These are phyloP conservation scores for Elsinoe ampelina DNA, from an alignment of 2,329 filamentous ascomycete genomes.

Conservation along the genomic window DNA sequence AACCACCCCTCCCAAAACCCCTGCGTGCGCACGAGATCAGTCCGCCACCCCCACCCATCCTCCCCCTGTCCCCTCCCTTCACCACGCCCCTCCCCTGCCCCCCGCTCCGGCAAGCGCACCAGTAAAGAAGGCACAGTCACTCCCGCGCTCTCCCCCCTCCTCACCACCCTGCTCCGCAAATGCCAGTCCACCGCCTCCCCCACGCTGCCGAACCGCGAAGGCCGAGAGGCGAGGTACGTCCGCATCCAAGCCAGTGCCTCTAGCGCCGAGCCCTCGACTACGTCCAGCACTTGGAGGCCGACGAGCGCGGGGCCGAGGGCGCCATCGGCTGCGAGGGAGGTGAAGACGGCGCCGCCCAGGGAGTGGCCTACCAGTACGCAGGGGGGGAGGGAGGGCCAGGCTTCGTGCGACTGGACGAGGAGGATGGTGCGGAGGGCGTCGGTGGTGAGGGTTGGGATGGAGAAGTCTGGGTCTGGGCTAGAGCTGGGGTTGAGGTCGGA, in stretches of 20 bases:
- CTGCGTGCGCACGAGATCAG: slow-evolving; percentile 72
- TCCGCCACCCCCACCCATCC: slow-evolving; percentile 55
- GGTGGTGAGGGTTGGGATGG: slow-evolving; percentile 58
- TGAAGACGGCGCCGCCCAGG: slow-evolving; percentile 83
- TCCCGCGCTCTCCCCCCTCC: slow-evolving; percentile 72
- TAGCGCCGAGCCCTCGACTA: slow-evolving; percentile 90
- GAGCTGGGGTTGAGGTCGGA: too few relatives aligned
- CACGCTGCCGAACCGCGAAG: slow-evolving; percentile 65
- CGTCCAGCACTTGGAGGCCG: slow-evolving; percentile 84
- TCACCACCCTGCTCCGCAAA: slow-evolving; percentile 74
- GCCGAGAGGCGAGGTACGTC: slow-evolving; percentile 74
- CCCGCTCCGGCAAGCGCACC: slow-evolving; percentile 20
- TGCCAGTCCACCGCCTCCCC: slow-evolving; percentile 89
- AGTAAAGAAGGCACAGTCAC: slow-evolving; percentile 80
- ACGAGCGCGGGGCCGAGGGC: slow-evolving; percentile 58
- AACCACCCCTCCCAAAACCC: slow-evolving; percentile 96
- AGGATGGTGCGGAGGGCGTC: slow-evolving; percentile 65
- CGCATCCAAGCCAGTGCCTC: slow-evolving; percentile 94
- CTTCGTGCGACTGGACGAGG: slow-evolving; percentile 57
- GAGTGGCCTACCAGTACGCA: slow-evolving; percentile 84
- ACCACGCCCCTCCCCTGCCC: slow-evolving; percentile 40
- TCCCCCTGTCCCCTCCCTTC: not conserved
- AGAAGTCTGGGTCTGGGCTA: slow-evolving; percentile 51
- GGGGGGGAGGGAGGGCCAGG: slow-evolving; percentile 64
- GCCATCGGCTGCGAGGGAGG: slow-evolving; percentile 63